phyloP scores from a whole-genome alignment of 192 early-diverging fungal genomes.

The Linnemannia zychae region DNA sequence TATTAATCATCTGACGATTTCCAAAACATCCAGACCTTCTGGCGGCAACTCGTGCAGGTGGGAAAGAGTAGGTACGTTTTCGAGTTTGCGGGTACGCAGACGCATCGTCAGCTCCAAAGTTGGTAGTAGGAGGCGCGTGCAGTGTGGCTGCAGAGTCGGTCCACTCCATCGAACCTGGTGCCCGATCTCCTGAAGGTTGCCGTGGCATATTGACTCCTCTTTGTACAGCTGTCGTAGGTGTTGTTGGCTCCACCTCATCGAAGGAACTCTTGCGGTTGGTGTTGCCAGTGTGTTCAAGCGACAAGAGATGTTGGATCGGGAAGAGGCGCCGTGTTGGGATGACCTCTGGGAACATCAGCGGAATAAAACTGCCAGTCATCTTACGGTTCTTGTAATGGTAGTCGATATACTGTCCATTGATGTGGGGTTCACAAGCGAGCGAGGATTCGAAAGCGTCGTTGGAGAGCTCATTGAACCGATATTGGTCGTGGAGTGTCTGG shows the following conservation, averaged over 20 bases:
- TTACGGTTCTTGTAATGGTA: slow-evolving; percentile 56
- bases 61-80: slow-evolving; percentile 56
- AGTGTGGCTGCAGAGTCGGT: slow-evolving; percentile 17
- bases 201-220: neutral
- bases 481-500: slow-evolving; percentile 39
- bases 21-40: slow-evolving; percentile 20
- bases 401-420: slow-evolving; percentile 59
- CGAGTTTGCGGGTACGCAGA: slow-evolving; percentile 15
- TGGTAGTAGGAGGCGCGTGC: slow-evolving; percentile 5
- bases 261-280: slow-evolving; percentile 43
- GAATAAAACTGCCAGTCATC: slow-evolving; percentile 50
- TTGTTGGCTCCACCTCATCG: slow-evolving; percentile 23
- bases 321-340: slow-evolving; percentile 42
- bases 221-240: neutral
- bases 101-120: neutral
- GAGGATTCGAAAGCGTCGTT: slow-evolving; percentile 57
- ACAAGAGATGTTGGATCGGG: slow-evolving; percentile 30
- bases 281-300: slow-evolving; percentile 34
- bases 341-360: slow-evolving; percentile 52
- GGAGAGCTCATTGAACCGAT: slow-evolving; percentile 43
- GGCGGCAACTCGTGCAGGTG: slow-evolving; percentile 25
- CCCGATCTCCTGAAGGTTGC: slow-evolving; percentile 3
- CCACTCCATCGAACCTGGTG: slow-evolving; percentile 2
- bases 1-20: slow-evolving; percentile 30
- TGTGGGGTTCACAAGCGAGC: slow-evolving; percentile 51